These are phyloP conservation scores for Lentinula edodes DNA, from an alignment of 768 basidiomycete genomes.

Conservation along the genomic window DNA sequence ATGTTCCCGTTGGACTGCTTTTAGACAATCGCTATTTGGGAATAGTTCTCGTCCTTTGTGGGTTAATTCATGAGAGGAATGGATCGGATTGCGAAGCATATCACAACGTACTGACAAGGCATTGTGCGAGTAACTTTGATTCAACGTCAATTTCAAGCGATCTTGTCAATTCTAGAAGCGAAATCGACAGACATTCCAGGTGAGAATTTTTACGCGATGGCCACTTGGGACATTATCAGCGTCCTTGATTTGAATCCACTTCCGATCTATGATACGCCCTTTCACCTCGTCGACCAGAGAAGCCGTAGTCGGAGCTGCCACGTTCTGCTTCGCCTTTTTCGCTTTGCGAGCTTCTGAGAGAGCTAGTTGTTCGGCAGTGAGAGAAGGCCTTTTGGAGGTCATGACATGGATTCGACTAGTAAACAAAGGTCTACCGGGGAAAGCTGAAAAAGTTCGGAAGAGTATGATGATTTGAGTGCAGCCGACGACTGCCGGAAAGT, in stretches of 20 bases:
- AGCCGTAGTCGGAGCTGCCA: background rate
- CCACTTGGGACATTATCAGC: constrained; percentile 14
- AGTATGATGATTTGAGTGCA: background rate
- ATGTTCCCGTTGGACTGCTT: constrained; percentile 62
- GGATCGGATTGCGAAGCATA: background rate
- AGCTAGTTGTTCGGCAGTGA: constrained; percentile 53
- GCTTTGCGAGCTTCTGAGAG: constrained; percentile 47
- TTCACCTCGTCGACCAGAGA: constrained; percentile 11
- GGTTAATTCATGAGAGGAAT: background rate
- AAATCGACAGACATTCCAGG: constrained; percentile 74
- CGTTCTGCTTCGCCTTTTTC: constrained; percentile 28
- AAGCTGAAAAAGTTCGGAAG: background rate
- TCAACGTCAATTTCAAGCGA: constrained; percentile 9
- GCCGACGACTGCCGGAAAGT: background rate
- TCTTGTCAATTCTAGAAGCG: background rate
- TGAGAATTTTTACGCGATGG: constrained; percentile 53
- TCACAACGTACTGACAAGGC: constrained; percentile 62
- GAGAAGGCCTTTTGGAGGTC: constrained; percentile 19
- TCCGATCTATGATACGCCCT: constrained; percentile 25
- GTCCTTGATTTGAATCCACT: constrained; percentile 32
- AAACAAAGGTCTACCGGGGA: background rate
- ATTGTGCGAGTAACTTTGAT: constrained; percentile 68
- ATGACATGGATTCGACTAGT: constrained; percentile 2
- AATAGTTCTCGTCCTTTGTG: constrained; percentile 70
- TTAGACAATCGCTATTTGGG: constrained; percentile 81